These are phyloP conservation scores for Sphagnum tenellum DNA, from an alignment of 225 moss, liverwort and hornwort species.

Conservation along the genomic window DNA sequence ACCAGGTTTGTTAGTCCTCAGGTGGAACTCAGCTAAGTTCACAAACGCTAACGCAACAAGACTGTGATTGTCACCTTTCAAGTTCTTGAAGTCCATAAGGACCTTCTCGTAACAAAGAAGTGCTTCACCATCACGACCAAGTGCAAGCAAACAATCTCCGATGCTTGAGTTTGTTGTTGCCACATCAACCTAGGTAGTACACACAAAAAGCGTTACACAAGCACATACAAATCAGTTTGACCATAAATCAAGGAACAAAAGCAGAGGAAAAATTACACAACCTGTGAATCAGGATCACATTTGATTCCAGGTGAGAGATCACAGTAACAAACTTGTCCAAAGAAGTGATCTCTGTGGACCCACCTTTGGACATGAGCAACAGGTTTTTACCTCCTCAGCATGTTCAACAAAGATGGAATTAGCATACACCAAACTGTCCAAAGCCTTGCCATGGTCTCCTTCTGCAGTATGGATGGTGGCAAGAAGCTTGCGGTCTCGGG, in stretches of 20 bases:
- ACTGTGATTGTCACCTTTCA: slow-evolving; percentile 58
- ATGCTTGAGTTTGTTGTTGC: slow-evolving; percentile 77
- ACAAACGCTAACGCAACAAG: slow-evolving; percentile 59
- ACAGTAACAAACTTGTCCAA: too few species aligned
- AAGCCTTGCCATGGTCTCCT: slow-evolving; percentile 59
- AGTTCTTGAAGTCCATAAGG: slow-evolving; percentile 54
- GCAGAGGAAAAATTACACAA: neutral
- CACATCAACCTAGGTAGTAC: slow-evolving; percentile 45
- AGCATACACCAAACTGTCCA: slow-evolving; percentile 65
- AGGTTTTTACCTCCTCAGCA: slow-evolving; percentile 31
- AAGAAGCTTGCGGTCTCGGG: slow-evolving; percentile 70
- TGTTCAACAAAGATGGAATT: slow-evolving; percentile 40
- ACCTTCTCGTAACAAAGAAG: slow-evolving; percentile 68
- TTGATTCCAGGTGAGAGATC: too few species aligned
- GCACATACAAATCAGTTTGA: too few species aligned
- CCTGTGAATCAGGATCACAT: slow-evolving; percentile 7
- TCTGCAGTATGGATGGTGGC: slow-evolving; percentile 81
- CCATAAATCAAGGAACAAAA: too few species aligned
- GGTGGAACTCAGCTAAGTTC: slow-evolving; percentile 60
- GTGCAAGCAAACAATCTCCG: slow-evolving; percentile 65
- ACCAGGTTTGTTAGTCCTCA: slow-evolving; percentile 58
- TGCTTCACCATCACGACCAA: slow-evolving; percentile 79
- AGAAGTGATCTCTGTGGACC: neutral
- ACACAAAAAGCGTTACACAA: slow-evolving; percentile 4
- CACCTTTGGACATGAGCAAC: slow-evolving; percentile 29